phyloP scores from a whole-genome alignment of 345 rosid species.

The Stellera chamaejasme region DNA sequence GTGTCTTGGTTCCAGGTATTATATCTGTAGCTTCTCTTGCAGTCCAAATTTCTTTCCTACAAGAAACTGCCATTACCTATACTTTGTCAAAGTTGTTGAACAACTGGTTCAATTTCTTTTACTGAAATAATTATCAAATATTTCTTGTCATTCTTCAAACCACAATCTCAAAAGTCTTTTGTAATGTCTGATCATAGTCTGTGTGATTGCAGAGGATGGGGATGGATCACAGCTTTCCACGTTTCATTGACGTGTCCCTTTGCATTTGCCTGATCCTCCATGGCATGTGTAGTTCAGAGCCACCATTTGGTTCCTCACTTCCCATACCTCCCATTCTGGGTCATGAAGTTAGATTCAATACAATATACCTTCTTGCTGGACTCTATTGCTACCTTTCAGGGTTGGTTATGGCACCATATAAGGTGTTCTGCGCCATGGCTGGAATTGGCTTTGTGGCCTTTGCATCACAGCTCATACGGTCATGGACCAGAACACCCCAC shows the following conservation, averaged over 20 bases:
- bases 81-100: neutral
- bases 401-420: constrained; percentile 69
- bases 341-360: constrained; percentile 38
- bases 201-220: constrained; percentile 64
- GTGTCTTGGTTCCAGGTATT: constrained; percentile 90
- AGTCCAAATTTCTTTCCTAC: neutral
- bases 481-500: constrained; percentile 44
- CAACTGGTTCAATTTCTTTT: neutral
- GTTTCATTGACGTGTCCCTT: constrained; percentile 72
- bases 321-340: constrained; percentile 37
- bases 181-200: constrained; percentile 1
- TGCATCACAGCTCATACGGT: constrained; percentile 37
- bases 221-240: constrained; percentile 65
- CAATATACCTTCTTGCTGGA: constrained; percentile 57
- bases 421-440: constrained; percentile 72
- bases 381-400: constrained; percentile 63
- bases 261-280: constrained; percentile 66
- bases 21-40: neutral
- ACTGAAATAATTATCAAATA: neutral
- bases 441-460: constrained; percentile 50
- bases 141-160: neutral
- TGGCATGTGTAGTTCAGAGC: constrained; percentile 48
- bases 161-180: neutral
- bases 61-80: neutral
- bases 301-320: constrained; percentile 45